Percentiles rank a stretch among this genome's conserved stretches.
phyloP scores from a whole-genome alignment of 2,329 filamentous ascomycete genomes.

The Aspergillus amoenus region DNA sequence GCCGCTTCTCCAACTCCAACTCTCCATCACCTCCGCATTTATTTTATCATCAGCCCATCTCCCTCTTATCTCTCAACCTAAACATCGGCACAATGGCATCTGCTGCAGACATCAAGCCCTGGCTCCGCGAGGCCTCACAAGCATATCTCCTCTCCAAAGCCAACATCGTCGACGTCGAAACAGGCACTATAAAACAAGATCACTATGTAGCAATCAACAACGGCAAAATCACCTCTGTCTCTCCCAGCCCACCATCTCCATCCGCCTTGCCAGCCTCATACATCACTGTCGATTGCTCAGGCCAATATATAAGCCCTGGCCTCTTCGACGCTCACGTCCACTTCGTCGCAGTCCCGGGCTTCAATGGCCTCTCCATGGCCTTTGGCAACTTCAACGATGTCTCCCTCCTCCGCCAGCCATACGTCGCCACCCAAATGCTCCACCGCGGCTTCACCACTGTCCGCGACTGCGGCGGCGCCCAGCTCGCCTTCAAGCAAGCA shows the following conservation, averaged over 20 bases:
- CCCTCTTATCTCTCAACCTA: too few species aligned
- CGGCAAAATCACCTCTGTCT: slow-evolving; percentile 21
- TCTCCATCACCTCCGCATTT: slow-evolving; percentile 13
- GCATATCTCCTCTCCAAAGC: slow-evolving; percentile 22
- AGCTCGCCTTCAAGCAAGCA: slow-evolving; percentile 52
- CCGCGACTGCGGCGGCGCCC: slow-evolving; percentile 59
- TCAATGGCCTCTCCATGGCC: slow-evolving; percentile 20
- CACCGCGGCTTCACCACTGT: slow-evolving; percentile 59
- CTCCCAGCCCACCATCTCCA: background rate
- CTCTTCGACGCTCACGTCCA: slow-evolving; percentile 29
- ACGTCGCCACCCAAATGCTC: slow-evolving; percentile 47
- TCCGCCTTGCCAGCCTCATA: background rate
- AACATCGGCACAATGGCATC: background rate
- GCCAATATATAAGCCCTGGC: slow-evolving; percentile 24
- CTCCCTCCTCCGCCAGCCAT: slow-evolving; percentile 21
- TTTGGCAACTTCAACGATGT: slow-evolving; percentile 24
- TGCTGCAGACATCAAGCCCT: slow-evolving; percentile 17
- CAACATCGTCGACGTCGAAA: slow-evolving; percentile 23
- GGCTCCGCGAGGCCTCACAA: slow-evolving; percentile 18
- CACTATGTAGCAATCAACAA: slow-evolving; percentile 14
- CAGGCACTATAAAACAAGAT: slow-evolving; percentile 14
- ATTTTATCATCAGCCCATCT: background rate
- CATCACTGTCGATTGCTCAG: slow-evolving; percentile 17
- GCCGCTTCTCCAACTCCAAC: background rate
- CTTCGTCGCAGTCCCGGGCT: slow-evolving; percentile 26